These are phyloP conservation scores for Apiosordaria backusii DNA, from an alignment of 495 filamentous ascomycete genomes.

Conservation along the genomic window DNA sequence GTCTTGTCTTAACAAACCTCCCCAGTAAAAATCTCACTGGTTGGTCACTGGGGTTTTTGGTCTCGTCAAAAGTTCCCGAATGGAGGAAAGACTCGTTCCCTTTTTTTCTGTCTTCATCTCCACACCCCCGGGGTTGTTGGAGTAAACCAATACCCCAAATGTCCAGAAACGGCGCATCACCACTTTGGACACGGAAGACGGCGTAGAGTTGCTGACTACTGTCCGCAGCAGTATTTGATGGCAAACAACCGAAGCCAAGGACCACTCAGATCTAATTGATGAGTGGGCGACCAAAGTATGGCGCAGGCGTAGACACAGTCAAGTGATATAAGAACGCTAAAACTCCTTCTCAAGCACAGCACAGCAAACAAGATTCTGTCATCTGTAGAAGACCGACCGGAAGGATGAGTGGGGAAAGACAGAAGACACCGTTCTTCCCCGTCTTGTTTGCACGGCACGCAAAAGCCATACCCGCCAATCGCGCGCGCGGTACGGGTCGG, in stretches of 20 bases:
- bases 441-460: background rate
- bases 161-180: background rate
- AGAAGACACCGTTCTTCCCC: background rate
- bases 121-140: background rate
- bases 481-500: conserved; percentile 11
- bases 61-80: conserved; percentile 40
- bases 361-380: background rate
- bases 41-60: conserved; percentile 17
- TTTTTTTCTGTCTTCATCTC: background rate
- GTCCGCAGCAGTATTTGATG: background rate
- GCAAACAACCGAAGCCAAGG: background rate
- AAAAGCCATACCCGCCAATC: conserved; percentile 4
- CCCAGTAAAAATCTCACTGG: conserved; percentile 2
- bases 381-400: background rate
- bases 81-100: conserved; percentile 26
- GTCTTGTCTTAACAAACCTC: background rate
- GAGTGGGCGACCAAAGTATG: background rate
- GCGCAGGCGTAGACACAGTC: background rate
- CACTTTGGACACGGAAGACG: background rate
- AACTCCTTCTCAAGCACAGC: background rate
- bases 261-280: background rate
- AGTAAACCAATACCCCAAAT: background rate
- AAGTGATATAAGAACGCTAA: background rate
- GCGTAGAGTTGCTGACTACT: background rate
- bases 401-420: background rate